Evolutionary conservation across 2,329 filamentous ascomycete species (phyloP).

Genomic region (Eutypella sp.): DNA sequence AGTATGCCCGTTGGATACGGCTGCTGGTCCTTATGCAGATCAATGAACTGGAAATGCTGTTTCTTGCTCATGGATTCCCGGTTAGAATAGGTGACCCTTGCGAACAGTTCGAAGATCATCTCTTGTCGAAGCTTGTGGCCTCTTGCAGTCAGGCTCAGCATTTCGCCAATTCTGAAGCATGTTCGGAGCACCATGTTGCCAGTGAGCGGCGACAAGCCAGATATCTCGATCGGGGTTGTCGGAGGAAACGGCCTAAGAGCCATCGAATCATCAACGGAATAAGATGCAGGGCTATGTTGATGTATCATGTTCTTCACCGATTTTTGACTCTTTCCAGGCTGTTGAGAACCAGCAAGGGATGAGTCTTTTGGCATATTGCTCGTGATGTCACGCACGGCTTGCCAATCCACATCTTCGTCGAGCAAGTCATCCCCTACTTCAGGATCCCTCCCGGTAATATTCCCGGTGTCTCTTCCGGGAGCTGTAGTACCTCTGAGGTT

Average conservation of each 20-base stretch:
- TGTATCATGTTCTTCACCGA: background rate
- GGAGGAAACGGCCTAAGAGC: constrained; percentile 48
- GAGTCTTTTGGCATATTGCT: constrained; percentile 8
- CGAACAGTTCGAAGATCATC: constrained; percentile 58
- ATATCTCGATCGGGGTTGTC: constrained; percentile 40
- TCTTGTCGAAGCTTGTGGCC: constrained; percentile 29
- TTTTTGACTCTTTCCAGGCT: background rate
- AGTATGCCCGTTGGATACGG: constrained; percentile 38
- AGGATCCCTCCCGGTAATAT: background rate
- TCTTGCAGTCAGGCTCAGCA: constrained; percentile 41
- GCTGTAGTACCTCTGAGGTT: constrained; percentile 1
- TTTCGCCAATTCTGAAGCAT: constrained; percentile 61
- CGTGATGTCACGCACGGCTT: constrained; percentile 20
- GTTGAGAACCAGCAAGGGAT: constrained; percentile 3
- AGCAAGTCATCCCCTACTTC: constrained; percentile 24
- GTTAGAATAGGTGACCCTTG: constrained; percentile 52
- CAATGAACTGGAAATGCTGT: constrained; percentile 61
- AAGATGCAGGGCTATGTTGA: too few species aligned
- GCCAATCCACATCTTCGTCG: constrained; percentile 38
- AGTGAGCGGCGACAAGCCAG: constrained; percentile 48
- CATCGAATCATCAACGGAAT: constrained; percentile 4
- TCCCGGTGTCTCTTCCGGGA: background rate
- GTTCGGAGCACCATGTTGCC: constrained; percentile 44
- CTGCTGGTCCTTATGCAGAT: constrained; percentile 54
- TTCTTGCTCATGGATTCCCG: constrained; percentile 44